Conservation (phyloP, 495 filamentous ascomycete species). For the Xylaria telfairii region DNA sequence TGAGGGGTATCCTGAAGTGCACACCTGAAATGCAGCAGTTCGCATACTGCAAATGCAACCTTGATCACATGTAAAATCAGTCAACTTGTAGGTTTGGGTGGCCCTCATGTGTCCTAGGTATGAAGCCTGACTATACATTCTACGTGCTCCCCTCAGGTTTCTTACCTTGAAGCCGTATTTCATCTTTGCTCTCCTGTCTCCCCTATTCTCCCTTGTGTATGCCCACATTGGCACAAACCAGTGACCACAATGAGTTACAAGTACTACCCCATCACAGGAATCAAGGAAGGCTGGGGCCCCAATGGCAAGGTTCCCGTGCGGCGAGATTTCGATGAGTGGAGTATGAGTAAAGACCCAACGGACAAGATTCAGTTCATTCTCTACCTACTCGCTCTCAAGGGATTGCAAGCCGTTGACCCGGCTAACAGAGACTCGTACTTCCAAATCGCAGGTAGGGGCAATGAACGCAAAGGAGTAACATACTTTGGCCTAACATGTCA, state of each 20-base stretch:
- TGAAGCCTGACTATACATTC: not conserved
- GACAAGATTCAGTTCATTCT: conserved; percentile 22
- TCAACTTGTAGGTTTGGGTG: not conserved
- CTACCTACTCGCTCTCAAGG: conserved; percentile 20
- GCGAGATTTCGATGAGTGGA: conserved; percentile 20
- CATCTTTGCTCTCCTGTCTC: not conserved
- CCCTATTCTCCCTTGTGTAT: not conserved
- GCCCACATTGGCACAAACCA: not conserved
- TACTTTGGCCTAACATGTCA: conserved; percentile 26
- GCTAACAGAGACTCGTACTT: conserved; percentile 40
- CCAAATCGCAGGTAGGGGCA: conserved; percentile 40
- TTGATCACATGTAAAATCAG: not conserved
- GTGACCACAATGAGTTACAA: not conserved
- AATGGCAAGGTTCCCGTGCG: conserved; percentile 7
- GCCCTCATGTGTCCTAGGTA: not conserved
- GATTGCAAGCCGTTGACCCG: conserved; percentile 20
- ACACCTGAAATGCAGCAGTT: conserved; percentile 11
- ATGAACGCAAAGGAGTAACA: not conserved
- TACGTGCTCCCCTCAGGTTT: not conserved
- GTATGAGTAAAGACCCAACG: not conserved
- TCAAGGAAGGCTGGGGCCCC: conserved; percentile 15
- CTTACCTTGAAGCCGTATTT: not conserved
- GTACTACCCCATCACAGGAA: conserved; percentile 18
- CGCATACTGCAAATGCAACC: conserved; percentile 2
- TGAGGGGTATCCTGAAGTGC: conserved; percentile 12